phyloP scores from a whole-genome alignment of 768 basidiomycete species.

The Kwoniella dendrophila region DNA sequence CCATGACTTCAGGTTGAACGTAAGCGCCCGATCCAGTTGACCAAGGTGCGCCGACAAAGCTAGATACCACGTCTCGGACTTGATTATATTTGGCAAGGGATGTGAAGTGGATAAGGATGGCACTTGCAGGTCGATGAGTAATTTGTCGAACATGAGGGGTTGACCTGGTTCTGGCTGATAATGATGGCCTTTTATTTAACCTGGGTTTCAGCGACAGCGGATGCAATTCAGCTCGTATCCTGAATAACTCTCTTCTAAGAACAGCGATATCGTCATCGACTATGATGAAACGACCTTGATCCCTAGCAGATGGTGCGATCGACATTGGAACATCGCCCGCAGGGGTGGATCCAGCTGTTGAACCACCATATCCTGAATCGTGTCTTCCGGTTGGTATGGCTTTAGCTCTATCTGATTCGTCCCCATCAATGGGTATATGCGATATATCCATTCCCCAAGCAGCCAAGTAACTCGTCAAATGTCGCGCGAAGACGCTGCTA shows the following conservation, averaged over 20 bases:
- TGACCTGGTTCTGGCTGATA: constrained; percentile 61
- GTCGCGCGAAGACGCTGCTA: constrained; percentile 85
- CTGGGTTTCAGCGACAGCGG: constrained; percentile 42
- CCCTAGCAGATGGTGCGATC: constrained; percentile 1
- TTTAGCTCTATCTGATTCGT: constrained; percentile 37
- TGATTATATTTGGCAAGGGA: constrained; percentile 84
- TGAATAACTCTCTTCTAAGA: constrained; percentile 72
- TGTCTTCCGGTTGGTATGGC: constrained; percentile 6
- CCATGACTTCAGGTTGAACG: constrained; percentile 81
- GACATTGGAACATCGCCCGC: constrained; percentile 20
- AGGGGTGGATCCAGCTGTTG: constrained; percentile 19
- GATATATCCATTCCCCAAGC: constrained; percentile 94
- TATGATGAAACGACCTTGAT: constrained; percentile 65
- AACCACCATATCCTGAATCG: constrained; percentile 30
- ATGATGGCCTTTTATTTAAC: constrained; percentile 47
- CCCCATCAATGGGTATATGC: constrained; percentile 61
- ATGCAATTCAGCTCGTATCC: constrained; percentile 61
- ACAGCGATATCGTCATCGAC: constrained; percentile 90
- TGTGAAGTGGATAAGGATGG: constrained; percentile 84
- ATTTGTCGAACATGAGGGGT: constrained; percentile 72
- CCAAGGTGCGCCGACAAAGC: constrained; percentile 62
- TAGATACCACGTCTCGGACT: constrained; percentile 82
- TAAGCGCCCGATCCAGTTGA: constrained; percentile 40
- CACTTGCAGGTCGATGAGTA: constrained; percentile 4
- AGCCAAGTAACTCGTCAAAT: constrained; percentile 87